Evolutionary conservation across 331 rosid genomes (phyloP), one percentile per base, ranked within the genome.

Genomic region (Malus hybrid): DNA sequence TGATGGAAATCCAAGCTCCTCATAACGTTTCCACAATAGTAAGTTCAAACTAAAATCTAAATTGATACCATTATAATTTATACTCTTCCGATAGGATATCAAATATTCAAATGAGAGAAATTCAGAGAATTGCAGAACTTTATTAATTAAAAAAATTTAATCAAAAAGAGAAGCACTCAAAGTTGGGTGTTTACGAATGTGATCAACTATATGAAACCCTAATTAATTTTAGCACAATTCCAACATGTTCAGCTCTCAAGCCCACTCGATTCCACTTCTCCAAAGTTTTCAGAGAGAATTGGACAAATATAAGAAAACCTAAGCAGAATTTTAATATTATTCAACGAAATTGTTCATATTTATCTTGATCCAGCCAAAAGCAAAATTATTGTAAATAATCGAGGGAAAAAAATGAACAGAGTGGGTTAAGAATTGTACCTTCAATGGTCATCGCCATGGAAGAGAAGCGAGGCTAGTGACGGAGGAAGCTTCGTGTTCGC

Each of bases 361-460:
- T 15, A 54, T 28, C 59, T 11, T 69, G 18, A 15, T 29, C 42
- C 60, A 68, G 32, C 9, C 9, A 27, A 69, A 50, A 28, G 3
- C 24, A 46, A 69, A 69, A 28, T 4, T 29, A 19, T 64, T 31
- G 19, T 36, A 9, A 28, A 66, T 27, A 4, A 76, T 67, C 32
- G 11, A 16, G 20, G 36, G 48, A 24, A 6, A 59, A 59, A 22
- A 5, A 36, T n/a, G 3, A 36, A 22, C 6, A 12, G 19, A n/a
- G 34, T 28, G 46, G 42, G 77, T 27, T 42, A 3, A 33, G 80
- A 84, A 72, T 18, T 69, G 48, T 80, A 91, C 98, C 98, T 81
- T 89, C 96, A 57, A 93, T 33, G 31, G 97, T 91, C 98, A 93
- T 93, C 85, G 96, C 88, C 98, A 93, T 93, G 70, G 42, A 78